A percentile compares a stretch with the other conserved stretches of the same genome.
These are phyloP conservation scores for Penicillium steckii DNA, from an alignment of 495 filamentous ascomycete species.

Conservation along the genomic window DNA sequence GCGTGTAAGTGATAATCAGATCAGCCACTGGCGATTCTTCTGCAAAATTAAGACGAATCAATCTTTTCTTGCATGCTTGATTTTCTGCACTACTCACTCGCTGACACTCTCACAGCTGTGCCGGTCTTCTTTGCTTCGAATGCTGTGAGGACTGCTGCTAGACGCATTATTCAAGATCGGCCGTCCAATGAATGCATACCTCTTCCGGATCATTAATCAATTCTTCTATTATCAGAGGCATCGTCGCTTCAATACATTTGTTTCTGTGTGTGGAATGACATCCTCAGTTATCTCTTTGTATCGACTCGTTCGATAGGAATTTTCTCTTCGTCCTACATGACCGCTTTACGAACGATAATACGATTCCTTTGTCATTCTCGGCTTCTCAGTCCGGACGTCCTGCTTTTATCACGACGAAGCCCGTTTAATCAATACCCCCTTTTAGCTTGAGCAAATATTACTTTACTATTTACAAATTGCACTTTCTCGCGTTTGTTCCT, in stretches of 20 bases:
- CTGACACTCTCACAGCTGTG: constrained; percentile 28
- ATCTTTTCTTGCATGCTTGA: neutral
- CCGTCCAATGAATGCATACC: too few relatives aligned
- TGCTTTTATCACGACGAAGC: neutral
- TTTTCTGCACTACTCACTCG: neutral
- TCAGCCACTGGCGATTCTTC: too few relatives aligned
- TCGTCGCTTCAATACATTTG: too few relatives aligned
- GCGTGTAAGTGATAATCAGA: constrained; percentile 33
- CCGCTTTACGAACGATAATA: too few relatives aligned
- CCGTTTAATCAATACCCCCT: constrained; percentile 13
- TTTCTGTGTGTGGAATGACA: too few relatives aligned
- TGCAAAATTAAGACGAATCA: too few relatives aligned
- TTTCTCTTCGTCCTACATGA: too few relatives aligned
- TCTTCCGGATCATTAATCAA: neutral
- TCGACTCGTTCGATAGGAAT: too few relatives aligned
- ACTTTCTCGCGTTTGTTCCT: neutral
- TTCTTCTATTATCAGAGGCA: neutral
- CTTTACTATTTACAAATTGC: neutral
- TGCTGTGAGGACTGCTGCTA: constrained; percentile 36
- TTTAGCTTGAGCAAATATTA: constrained; percentile 10
- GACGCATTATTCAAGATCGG: neutral
- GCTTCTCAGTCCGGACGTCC: too few relatives aligned
- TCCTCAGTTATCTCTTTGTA: too few relatives aligned
- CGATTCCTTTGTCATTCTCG: too few relatives aligned
- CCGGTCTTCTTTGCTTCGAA: constrained; percentile 45